phyloP scores from a whole-genome alignment of 768 basidiomycete species.

The Kwoniella europaea region DNA sequence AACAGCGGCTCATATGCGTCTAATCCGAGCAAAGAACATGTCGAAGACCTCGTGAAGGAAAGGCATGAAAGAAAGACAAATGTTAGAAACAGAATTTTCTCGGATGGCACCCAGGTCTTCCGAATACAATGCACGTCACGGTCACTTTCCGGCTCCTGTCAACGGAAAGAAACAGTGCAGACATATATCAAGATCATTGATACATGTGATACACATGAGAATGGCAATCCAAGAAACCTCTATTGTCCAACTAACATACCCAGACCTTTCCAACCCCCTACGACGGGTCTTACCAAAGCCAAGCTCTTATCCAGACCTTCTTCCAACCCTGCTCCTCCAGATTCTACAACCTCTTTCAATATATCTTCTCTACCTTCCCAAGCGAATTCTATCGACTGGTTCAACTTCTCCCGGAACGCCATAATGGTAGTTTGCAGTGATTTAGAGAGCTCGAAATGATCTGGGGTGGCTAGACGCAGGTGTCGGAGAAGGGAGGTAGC shows the following conservation, averaged over 20 bases:
- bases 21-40: no score
- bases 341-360: constrained; percentile 34
- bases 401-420: constrained; percentile 60
- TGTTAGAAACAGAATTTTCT: no score
- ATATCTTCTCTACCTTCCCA: constrained; percentile 48
- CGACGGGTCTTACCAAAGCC: constrained; percentile 22
- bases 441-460: constrained; percentile 71
- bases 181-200: no score
- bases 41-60: no score
- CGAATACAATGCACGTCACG: no score
- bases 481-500: constrained; percentile 73
- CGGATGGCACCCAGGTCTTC: no score
- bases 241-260: constrained; percentile 26
- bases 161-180: no score
- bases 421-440: constrained; percentile 68
- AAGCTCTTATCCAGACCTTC: constrained; percentile 30
- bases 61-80: no score
- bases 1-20: no score
- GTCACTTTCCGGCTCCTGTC: no score
- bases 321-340: constrained; percentile 44
- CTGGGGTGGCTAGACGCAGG: constrained; percentile 70
- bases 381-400: constrained; percentile 33
- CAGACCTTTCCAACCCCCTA: constrained; percentile 44
- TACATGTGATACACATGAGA: no score
- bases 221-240: no score